Conservation (phyloP, 2,329 filamentous ascomycete species). For the Coniochaeta ligniaria region DNA sequence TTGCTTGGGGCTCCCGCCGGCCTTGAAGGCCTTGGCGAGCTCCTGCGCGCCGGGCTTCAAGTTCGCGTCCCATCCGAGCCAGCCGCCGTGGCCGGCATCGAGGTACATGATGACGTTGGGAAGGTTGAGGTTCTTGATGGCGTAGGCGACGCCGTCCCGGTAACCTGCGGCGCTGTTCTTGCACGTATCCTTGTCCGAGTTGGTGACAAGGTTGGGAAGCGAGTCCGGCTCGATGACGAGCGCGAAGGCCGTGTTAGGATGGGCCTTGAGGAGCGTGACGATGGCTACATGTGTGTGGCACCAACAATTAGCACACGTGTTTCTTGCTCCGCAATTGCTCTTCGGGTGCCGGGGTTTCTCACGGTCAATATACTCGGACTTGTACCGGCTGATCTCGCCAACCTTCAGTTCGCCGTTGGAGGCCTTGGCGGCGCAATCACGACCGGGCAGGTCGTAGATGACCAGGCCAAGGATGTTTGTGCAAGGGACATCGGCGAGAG, state of each 20-base stretch:
- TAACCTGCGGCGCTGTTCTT: constrained; percentile 45
- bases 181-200: constrained; percentile 46
- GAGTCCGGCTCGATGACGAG: constrained; percentile 52
- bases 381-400: constrained; percentile 37
- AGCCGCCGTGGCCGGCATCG: constrained; percentile 57
- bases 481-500: constrained; percentile 27
- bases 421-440: constrained; percentile 55
- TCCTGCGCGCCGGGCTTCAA: constrained; percentile 30
- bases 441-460: constrained; percentile 56
- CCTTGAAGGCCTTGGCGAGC: constrained; percentile 29
- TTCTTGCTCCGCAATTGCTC: not conserved
- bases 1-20: constrained; percentile 27
- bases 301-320: not conserved
- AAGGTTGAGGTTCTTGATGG: constrained; percentile 47
- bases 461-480: constrained; percentile 39
- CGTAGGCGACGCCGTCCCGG: constrained; percentile 47
- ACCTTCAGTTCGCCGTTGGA: constrained; percentile 56
- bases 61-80: constrained; percentile 58
- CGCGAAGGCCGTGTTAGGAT: constrained; percentile 41
- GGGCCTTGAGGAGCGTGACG: constrained; percentile 40
- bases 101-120: constrained; percentile 58
- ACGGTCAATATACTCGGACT: constrained; percentile 33
- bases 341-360: constrained; percentile 6
- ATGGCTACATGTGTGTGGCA: constrained; percentile 28
- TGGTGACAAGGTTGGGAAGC: constrained; percentile 56